Conservation (phyloP, 257 asterid species). For the Gynochthodes officinalis region DNA sequence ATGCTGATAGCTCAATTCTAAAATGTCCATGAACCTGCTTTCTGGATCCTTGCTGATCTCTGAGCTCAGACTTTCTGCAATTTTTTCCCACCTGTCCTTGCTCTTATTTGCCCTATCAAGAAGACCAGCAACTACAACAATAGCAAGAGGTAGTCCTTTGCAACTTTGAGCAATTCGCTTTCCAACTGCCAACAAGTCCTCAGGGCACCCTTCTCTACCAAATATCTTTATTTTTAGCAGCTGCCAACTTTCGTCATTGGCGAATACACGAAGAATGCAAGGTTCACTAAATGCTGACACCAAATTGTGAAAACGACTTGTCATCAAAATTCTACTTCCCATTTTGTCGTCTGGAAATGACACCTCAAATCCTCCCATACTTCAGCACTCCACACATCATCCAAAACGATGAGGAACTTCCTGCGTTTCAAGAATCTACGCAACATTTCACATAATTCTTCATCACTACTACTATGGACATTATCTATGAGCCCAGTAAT, state of each 20-base stretch:
- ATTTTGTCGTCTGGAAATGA: slow-evolving; percentile 1
- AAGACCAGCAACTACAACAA: not conserved
- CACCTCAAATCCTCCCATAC: not conserved
- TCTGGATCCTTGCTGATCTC: no score
- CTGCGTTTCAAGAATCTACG: not conserved
- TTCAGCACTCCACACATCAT: not conserved
- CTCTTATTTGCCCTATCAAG: not conserved
- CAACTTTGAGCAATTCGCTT: not conserved
- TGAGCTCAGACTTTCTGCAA: slow-evolving; percentile 2
- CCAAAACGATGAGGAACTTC: slow-evolving; percentile 3
- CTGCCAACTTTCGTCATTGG: slow-evolving; percentile 1
- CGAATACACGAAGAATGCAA: not conserved
- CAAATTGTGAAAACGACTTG: no score
- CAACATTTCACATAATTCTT: not conserved
- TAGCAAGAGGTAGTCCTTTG: slow-evolving; percentile 7
- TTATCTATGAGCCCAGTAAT: not conserved
- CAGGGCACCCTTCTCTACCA: not conserved
- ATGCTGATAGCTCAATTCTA: slow-evolving; percentile 12
- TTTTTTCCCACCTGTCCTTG: not conserved
- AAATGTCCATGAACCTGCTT: not conserved
- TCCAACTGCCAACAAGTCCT: not conserved
- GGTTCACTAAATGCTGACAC: no score
- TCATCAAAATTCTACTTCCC: slow-evolving; percentile 9
- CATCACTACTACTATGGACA: not conserved
- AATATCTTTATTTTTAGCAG: slow-evolving; percentile 5